These are phyloP conservation scores for Yamadazyma tumulicola DNA, from an alignment of 805 yeast genomes.

Conservation along the genomic window DNA sequence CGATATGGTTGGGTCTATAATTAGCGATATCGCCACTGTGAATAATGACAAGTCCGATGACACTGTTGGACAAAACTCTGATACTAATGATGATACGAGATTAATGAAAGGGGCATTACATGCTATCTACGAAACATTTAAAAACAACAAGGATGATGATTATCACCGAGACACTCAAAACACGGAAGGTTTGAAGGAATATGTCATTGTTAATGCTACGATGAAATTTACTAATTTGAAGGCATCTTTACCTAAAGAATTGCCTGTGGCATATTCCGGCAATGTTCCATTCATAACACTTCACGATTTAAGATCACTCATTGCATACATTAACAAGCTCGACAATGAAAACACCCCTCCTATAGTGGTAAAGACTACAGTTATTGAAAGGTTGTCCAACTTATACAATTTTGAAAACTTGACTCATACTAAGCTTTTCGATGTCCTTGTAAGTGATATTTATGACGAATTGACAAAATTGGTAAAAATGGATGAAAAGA, in stretches of 20 bases:
- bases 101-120: constrained; percentile 38
- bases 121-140: constrained; percentile 40
- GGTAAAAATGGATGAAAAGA: constrained; percentile 52
- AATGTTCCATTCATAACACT: constrained; percentile 55
- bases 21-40: constrained; percentile 22
- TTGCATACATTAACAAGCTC: constrained; percentile 53
- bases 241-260: constrained; percentile 49
- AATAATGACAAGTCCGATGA: constrained; percentile 9
- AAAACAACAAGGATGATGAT: constrained; percentile 10
- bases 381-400: constrained; percentile 37
- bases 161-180: constrained; percentile 4
- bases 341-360: constrained; percentile 22
- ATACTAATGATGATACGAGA: constrained; percentile 19
- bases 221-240: constrained; percentile 60
- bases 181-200: constrained; percentile 26
- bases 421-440: constrained; percentile 45
- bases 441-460: constrained; percentile 51
- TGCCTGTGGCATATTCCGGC: constrained; percentile 47
- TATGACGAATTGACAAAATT: constrained; percentile 54
- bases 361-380: constrained; percentile 35
- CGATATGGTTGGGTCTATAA: constrained; percentile 24
- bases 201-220: constrained; percentile 65
- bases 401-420: constrained; percentile 33
- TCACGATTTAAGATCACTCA: constrained; percentile 57
- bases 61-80: constrained; percentile 1